Conservation (phyloP, 139 green algal genomes). For the Gonium pectorale region DNA sequence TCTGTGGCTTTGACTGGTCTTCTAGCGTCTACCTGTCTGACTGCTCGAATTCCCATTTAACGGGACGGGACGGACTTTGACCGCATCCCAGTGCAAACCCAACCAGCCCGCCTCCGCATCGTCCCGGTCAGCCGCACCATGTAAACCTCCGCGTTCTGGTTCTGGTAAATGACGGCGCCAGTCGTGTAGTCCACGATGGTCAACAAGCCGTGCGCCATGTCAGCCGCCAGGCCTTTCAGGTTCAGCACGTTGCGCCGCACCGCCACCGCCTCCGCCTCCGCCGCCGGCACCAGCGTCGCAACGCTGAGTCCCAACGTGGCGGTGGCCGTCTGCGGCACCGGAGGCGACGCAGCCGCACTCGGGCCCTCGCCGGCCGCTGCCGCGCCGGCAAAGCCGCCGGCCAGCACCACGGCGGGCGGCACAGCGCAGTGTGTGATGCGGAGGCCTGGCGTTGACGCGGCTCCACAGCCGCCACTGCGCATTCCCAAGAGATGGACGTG, state of each 20-base stretch:
- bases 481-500: too few relatives aligned
- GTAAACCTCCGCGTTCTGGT: constrained; percentile 5
- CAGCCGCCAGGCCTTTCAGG: constrained; percentile 28
- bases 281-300: too few relatives aligned
- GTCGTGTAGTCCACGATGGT: constrained; percentile 28
- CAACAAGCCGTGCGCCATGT: background rate
- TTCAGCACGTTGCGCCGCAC: background rate
- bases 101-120: background rate
- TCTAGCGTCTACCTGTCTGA: background rate
- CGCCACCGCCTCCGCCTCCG: background rate
- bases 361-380: too few relatives aligned
- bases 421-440: constrained; percentile 17
- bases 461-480: background rate
- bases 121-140: constrained; percentile 1
- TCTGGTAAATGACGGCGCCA: constrained; percentile 24
- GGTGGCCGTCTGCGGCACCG: too few relatives aligned
- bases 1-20: background rate
- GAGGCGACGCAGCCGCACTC: too few relatives aligned
- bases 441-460: background rate
- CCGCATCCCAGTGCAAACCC: background rate
- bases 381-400: background rate
- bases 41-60: background rate
- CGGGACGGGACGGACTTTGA: background rate
- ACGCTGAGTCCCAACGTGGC: too few relatives aligned
- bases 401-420: background rate